A percentile compares a stretch with the other conserved stretches of the same genome.
These are phyloP conservation scores for Saitoella complicata DNA, from an alignment of 805 yeast genomes.

Conservation along the genomic window DNA sequence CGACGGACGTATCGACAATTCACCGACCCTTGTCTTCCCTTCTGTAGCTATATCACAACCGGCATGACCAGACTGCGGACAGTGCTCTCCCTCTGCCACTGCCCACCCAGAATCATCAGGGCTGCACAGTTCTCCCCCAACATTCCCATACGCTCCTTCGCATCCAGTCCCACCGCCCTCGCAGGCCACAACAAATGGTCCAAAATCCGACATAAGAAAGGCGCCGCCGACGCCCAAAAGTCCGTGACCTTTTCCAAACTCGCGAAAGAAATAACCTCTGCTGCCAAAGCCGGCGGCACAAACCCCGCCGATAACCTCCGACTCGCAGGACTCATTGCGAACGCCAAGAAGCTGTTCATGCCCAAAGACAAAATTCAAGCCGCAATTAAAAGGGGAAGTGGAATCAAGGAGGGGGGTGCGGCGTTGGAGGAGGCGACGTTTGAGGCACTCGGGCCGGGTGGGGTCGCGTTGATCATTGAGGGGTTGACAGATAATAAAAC, in stretches of 20 bases:
- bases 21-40: too few species aligned
- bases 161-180: too few species aligned
- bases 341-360: background rate
- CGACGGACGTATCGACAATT: too few species aligned
- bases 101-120: too few species aligned
- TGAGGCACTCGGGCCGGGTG: conserved; percentile 88
- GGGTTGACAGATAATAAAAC: conserved; percentile 78
- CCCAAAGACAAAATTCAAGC: background rate
- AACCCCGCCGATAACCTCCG: background rate
- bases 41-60: too few species aligned
- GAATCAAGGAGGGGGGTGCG: conserved; percentile 13
- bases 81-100: too few species aligned
- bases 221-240: background rate
- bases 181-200: background rate
- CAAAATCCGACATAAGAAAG: conserved; percentile 1
- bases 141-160: too few species aligned
- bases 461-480: conserved; percentile 69
- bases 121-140: too few species aligned
- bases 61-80: too few species aligned
- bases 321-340: background rate
- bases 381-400: conserved; percentile 1
- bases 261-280: background rate
- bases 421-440: conserved; percentile 41
- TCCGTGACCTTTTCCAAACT: background rate
- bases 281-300: background rate